Evolutionary conservation across 176 grass and related monocot genomes (phyloP).

Genomic region (Hordeum vulgare): DNA sequence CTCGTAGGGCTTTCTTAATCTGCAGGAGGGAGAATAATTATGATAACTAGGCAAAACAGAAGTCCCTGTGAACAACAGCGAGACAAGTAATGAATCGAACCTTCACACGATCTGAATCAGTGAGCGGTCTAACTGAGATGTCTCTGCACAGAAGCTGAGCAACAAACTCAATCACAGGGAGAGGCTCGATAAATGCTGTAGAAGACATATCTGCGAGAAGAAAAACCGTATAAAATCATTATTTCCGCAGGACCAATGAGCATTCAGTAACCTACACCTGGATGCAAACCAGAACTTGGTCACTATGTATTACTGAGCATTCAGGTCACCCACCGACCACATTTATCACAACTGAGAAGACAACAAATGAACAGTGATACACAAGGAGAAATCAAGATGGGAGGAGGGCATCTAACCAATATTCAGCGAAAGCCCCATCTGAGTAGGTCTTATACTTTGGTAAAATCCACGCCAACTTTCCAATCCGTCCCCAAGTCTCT

Average conservation of each 20-base stretch:
- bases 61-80: not conserved
- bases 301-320: not conserved
- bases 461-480: conserved; percentile 97
- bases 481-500: conserved; percentile 83
- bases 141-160: conserved; percentile 90
- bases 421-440: conserved; percentile 91
- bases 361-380: not conserved
- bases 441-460: conserved; percentile 89
- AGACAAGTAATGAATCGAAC: conserved; percentile 20
- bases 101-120: conserved; percentile 94
- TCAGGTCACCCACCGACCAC: not conserved
- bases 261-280: not conserved
- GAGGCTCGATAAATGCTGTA: conserved; percentile 82
- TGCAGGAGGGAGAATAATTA: conserved; percentile 7
- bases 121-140: conserved; percentile 74
- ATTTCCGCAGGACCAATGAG: not conserved
- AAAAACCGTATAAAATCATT: not conserved
- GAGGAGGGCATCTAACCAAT: conserved; percentile 53
- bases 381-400: not conserved
- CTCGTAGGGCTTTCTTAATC: conserved; percentile 87
- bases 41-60: conserved; percentile 8
- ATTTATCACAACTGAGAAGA: not conserved
- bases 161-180: conserved; percentile 88
- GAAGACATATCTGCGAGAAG: conserved; percentile 80
- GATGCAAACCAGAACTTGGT: not conserved